Evolutionary conservation across 179 eudicot genomes (phyloP).

Genomic region (Nepenthes alata): DNA sequence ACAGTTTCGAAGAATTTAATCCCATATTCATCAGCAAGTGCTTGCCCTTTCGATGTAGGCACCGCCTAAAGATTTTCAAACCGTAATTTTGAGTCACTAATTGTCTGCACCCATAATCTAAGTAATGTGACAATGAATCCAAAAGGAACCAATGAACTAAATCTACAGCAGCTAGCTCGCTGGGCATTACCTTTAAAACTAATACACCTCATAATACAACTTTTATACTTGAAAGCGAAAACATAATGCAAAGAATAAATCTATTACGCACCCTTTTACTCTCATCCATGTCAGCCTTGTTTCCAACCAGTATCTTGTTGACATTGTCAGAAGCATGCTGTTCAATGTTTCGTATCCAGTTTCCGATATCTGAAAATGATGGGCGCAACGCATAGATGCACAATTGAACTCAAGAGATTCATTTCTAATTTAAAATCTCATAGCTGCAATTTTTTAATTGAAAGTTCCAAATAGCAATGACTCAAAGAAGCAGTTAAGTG

Average conservation of each 20-base stretch:
- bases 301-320: slow-evolving; percentile 70
- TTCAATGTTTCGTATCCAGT: slow-evolving; percentile 72
- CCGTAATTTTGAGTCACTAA: not conserved
- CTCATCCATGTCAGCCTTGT: slow-evolving; percentile 79
- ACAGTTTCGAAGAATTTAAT: slow-evolving; percentile 82
- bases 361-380: slow-evolving; percentile 41
- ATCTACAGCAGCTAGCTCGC: too few relatives aligned
- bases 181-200: too few relatives aligned
- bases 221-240: not conserved
- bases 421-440: too few relatives aligned
- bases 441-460: too few relatives aligned
- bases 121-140: too few relatives aligned
- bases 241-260: not conserved
- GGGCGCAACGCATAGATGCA: not conserved
- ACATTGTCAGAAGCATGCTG: slow-evolving; percentile 75
- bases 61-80: slow-evolving; percentile 39
- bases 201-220: too few relatives aligned
- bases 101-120: slow-evolving; percentile 18
- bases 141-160: too few relatives aligned
- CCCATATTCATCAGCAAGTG: slow-evolving; percentile 80
- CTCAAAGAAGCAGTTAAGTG: too few relatives aligned
- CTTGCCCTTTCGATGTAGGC: slow-evolving; percentile 75
- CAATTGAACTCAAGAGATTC: not conserved
- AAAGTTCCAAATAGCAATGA: too few relatives aligned
- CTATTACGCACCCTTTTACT: slow-evolving; percentile 54